Evolutionary conservation across 345 rosid species (phyloP), one percentile per base, ranked within the genome.

Genomic region (Rhizophora apiculata): DNA sequence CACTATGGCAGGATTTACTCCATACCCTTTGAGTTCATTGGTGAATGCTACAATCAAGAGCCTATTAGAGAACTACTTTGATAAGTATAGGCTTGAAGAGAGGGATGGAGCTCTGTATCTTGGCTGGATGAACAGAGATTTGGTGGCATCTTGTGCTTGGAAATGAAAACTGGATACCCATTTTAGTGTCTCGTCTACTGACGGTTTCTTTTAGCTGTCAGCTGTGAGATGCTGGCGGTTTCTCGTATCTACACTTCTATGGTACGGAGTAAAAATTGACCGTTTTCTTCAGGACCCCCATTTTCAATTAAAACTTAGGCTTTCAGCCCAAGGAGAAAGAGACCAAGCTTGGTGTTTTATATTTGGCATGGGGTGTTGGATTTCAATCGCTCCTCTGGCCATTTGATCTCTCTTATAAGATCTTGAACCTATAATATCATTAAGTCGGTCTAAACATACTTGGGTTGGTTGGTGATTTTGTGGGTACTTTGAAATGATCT

Each of bases 111-210:
- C 92, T 73, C 67, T 91, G 30, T 86, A 84, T 74, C 91, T 93
- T 56, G 98, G 98, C 59, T 93, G 98, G 97, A 88, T 80, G 89
- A 67, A 85, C 51, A 82, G 96, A 80, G 82, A 87, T 84, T 81
- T 93, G 91, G 90, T 89, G 27, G 96, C 93, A 16, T 87, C 97
- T 27, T 85, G 92, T 72, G 98, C 98, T 5, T 93, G 97, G 98
- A 82, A 81, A 74, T 89, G 80, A 88, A 64, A 66, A 37, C 55
- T n/a, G 27, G 27, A 52, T 21, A 29, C 26, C 27, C 60, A 21
- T 55, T 55, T 13, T 13, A 13, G 19, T 11, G 5, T 13, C 49
- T 13, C 18, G 4, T 43, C 19, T 43, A 32, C 64, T 29, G 24
- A 24, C 24, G 24, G 30, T 27, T 64, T 26, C 36, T 8, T 16